phyloP scores from a whole-genome alignment of 768 basidiomycete species.

The Lentinula edodes region DNA sequence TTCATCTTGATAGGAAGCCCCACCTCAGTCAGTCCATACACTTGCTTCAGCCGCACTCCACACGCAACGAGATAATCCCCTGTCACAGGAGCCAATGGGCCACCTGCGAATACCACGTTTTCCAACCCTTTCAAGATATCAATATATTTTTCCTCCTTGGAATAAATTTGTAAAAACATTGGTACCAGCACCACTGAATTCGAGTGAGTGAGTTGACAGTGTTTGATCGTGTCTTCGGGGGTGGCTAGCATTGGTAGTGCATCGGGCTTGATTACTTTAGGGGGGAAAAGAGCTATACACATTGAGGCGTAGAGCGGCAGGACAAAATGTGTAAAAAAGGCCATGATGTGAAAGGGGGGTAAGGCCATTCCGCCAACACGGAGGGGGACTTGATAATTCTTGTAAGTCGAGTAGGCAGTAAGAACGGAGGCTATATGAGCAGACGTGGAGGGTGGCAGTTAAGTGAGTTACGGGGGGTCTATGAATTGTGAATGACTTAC shows the following conservation, averaged over 20 bases:
- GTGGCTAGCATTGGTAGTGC: constrained; percentile 21
- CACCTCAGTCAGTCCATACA: constrained; percentile 19
- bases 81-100: not conserved
- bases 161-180: constrained; percentile 19
- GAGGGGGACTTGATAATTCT: not conserved
- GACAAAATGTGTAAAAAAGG: not conserved
- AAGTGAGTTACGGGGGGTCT: not conserved
- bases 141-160: constrained; percentile 9
- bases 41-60: constrained; percentile 10
- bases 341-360: constrained; percentile 2
- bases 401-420: not conserved
- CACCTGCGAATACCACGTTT: constrained; percentile 11
- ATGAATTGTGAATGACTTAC: not conserved
- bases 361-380: not conserved
- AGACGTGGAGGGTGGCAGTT: not conserved
- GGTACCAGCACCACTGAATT: constrained; percentile 19
- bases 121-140: constrained; percentile 12
- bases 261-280: not conserved
- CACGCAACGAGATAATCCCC: constrained; percentile 14
- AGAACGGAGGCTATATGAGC: not conserved
- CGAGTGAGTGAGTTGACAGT: constrained; percentile 1
- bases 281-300: not conserved
- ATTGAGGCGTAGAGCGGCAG: not conserved
- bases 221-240: constrained; percentile 8
- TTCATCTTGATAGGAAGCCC: constrained; percentile 5